Percentiles rank a stretch among this genome's conserved stretches.
phyloP scores from a whole-genome alignment of 1,284 basidiomycete species.

The Phellinidium pouzarii region DNA sequence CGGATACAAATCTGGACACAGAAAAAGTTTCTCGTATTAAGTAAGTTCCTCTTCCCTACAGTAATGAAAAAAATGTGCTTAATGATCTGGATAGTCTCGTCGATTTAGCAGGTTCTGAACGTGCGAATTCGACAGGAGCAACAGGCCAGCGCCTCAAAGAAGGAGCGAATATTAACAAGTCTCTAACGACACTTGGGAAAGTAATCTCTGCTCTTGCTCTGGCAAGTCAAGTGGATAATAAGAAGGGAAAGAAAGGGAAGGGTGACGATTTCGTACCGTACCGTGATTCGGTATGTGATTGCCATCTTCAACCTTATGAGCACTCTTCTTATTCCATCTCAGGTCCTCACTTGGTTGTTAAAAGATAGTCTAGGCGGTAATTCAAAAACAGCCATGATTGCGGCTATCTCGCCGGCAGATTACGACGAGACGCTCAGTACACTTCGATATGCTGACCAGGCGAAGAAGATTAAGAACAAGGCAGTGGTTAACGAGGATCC shows the following conservation, averaged over 20 bases:
- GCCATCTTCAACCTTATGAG: background rate
- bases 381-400: constrained; percentile 96
- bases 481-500: constrained; percentile 99
- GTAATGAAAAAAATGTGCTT: constrained; percentile 20
- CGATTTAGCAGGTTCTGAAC: constrained; percentile 95
- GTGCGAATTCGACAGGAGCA: constrained; percentile 95
- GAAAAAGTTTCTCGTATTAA: constrained; percentile 97
- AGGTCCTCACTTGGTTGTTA: constrained; percentile 94
- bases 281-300: constrained; percentile 74
- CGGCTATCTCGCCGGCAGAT: constrained; percentile 95
- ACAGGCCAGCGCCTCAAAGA: constrained; percentile 92
- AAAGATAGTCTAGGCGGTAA: constrained; percentile 97
- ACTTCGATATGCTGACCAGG: constrained; percentile 93
- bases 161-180: constrained; percentile 98
- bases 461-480: constrained; percentile 99
- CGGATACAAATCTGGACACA: constrained; percentile 78
- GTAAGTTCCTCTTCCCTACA: constrained; percentile 39
- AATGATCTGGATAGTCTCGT: constrained; percentile 56
- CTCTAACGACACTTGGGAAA: constrained; percentile 92
- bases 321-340: background rate
- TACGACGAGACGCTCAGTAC: constrained; percentile 97
- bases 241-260: constrained; percentile 81
- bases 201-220: constrained; percentile 91
- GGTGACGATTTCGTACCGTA: constrained; percentile 89
- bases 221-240: constrained; percentile 55